Conservation (phyloP, 345 rosid genomes). For the Lagerstroemia speciosa region DNA sequence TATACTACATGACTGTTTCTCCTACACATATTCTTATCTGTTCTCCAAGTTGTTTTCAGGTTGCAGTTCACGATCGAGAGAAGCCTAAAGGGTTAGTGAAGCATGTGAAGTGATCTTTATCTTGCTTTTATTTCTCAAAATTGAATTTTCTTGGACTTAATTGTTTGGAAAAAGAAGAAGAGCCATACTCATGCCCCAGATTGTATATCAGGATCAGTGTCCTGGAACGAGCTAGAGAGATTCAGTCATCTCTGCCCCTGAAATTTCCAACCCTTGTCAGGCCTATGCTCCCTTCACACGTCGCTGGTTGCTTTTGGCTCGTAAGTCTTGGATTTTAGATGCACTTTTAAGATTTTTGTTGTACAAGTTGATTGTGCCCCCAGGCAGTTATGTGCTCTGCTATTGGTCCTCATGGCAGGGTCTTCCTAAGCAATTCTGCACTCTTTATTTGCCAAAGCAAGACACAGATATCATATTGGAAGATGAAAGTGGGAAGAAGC, state of each 20-base stretch:
- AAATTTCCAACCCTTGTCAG: conserved; percentile 13
- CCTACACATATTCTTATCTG: not conserved
- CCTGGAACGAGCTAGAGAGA: conserved; percentile 9
- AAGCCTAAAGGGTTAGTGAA: conserved; percentile 6
- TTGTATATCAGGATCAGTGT: not conserved
- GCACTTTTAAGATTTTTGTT: not conserved
- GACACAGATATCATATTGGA: conserved; percentile 14
- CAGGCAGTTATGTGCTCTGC: not conserved
- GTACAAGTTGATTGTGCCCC: not conserved
- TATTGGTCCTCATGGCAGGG: conserved; percentile 3
- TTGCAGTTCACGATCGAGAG: not conserved
- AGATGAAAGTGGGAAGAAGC: conserved; percentile 12
- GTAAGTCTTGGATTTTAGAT: conserved; percentile 3
- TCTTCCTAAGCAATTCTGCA: conserved; percentile 10
- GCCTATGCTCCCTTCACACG: conserved; percentile 16
- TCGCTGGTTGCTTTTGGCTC: conserved; percentile 18
- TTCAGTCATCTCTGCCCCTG: conserved; percentile 10
- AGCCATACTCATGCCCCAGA: not conserved
- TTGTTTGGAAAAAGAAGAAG: not conserved
- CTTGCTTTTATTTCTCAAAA: not conserved
- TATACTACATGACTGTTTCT: not conserved
- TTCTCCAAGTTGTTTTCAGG: not conserved
- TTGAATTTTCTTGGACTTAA: not conserved
- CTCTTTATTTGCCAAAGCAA: conserved; percentile 14
- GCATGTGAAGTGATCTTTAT: not conserved